A percentile compares a stretch with the other conserved stretches of the same genome.
Conservation (phyloP, 2,329 filamentous ascomycete genomes). For the Colletotrichum spaethianum region DNA sequence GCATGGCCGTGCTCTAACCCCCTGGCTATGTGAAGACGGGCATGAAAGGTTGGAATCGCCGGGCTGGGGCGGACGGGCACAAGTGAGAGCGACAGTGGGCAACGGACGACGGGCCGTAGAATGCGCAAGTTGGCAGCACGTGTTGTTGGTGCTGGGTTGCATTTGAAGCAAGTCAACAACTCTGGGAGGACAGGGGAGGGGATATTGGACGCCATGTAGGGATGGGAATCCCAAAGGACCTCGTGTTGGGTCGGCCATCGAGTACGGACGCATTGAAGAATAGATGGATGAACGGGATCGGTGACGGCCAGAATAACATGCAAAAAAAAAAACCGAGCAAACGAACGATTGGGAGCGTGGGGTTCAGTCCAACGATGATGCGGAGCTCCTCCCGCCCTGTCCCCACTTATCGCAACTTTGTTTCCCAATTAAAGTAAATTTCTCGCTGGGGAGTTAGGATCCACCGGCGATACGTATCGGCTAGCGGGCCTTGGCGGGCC, state of each 20-base stretch:
- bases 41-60: not conserved
- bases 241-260: not conserved
- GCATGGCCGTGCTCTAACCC: constrained; percentile 16
- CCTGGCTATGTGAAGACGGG: not conserved
- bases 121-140: constrained; percentile 23
- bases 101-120: not conserved
- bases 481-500: constrained; percentile 17
- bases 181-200: not conserved
- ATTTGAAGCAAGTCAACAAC: not conserved
- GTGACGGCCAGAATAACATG: not conserved
- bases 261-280: not conserved
- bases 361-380: not conserved
- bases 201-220: not conserved
- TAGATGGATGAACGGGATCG: not conserved
- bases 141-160: constrained; percentile 9
- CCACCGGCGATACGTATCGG: constrained; percentile 4
- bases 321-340: not conserved
- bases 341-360: not conserved
- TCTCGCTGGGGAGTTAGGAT: not conserved
- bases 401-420: not conserved
- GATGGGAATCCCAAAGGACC: not conserved
- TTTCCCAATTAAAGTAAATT: not conserved
- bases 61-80: too few species aligned
- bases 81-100: not conserved
- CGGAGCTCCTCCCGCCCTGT: not conserved